phyloP scores from a whole-genome alignment of 495 filamentous ascomycete genomes.

The Pseudoneurospora amorphoporcata region DNA sequence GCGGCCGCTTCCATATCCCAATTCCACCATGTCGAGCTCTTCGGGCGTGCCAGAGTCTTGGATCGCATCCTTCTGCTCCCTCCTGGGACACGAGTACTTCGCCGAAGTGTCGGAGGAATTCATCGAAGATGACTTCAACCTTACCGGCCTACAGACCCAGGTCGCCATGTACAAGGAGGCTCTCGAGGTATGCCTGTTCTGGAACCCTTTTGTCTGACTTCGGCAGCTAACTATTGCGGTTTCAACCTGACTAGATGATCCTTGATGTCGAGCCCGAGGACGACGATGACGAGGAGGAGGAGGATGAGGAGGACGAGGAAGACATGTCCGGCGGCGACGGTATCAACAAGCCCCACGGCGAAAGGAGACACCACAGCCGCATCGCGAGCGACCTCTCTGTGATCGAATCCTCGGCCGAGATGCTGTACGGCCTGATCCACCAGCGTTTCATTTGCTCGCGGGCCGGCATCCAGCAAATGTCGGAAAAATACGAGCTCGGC shows the following conservation, averaged over 20 bases:
- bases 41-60: conserved; percentile 85
- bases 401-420: conserved; percentile 92
- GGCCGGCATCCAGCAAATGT: conserved; percentile 96
- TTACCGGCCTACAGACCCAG: conserved; percentile 88
- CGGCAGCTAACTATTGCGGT: conserved; percentile 9
- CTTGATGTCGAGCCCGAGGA: conserved; percentile 95
- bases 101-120: conserved; percentile 98
- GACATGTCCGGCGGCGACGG: conserved; percentile 50
- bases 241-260: conserved; percentile 67
- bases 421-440: conserved; percentile 96
- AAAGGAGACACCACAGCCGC: conserved; percentile 71
- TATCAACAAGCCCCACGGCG: conserved; percentile 40
- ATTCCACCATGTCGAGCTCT: conserved; percentile 49
- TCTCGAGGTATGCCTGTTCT: conserved; percentile 33
- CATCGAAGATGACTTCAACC: conserved; percentile 98
- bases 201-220: neutral
- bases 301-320: conserved; percentile 70
- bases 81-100: conserved; percentile 96
- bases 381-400: conserved; percentile 86
- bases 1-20: neutral
- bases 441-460: conserved; percentile 98
- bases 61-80: conserved; percentile 93
- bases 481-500: conserved; percentile 92
- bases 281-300: conserved; percentile 74
- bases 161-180: conserved; percentile 99